Evolutionary conservation across 2,329 filamentous ascomycete species (phyloP).

Genomic region (Penicillium vulpinum): DNA sequence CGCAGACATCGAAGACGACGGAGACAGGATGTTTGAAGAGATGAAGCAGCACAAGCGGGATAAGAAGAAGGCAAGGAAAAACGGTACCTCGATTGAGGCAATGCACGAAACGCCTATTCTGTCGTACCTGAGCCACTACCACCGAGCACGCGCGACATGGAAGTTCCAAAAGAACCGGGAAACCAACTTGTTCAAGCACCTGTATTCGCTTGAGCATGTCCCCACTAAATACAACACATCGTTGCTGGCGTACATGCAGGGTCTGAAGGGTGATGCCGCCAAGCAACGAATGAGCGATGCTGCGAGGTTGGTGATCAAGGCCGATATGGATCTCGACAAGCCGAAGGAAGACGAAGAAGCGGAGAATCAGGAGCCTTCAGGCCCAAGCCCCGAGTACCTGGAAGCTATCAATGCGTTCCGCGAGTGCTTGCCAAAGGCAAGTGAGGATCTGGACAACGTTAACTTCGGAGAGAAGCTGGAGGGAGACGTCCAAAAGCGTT

Average conservation of each 20-base stretch:
- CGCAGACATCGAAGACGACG: constrained; percentile 22
- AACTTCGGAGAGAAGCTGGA: constrained; percentile 25
- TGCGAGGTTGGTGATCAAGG: constrained; percentile 60
- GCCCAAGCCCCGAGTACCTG: constrained; percentile 38
- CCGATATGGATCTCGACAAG: constrained; percentile 44
- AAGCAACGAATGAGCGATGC: constrained; percentile 64
- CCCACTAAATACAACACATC: constrained; percentile 68
- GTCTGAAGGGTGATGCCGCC: constrained; percentile 73
- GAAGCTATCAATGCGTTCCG: constrained; percentile 55
- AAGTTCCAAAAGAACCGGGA: constrained; percentile 97
- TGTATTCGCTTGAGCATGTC: constrained; percentile 70
- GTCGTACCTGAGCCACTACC: constrained; percentile 74
- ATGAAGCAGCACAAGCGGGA: constrained; percentile 35
- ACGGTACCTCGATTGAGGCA: constrained; percentile 15
- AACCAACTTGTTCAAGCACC: constrained; percentile 77
- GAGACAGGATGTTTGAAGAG: constrained; percentile 24
- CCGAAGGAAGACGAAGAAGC: constrained; percentile 18
- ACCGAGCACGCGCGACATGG: constrained; percentile 70
- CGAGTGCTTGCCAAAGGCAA: constrained; percentile 26
- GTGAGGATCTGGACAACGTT: constrained; percentile 26
- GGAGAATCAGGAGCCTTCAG: constrained; percentile 14
- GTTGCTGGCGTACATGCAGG: constrained; percentile 75
- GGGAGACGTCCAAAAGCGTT: constrained; percentile 27
- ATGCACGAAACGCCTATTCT: constrained; percentile 58
- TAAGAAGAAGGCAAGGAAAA: constrained; percentile 28